A percentile compares a stretch with the other conserved stretches of the same genome.
These are phyloP conservation scores for Dothidotthia symphoricarpi DNA, from an alignment of 2,329 filamentous ascomycete genomes.

Conservation along the genomic window DNA sequence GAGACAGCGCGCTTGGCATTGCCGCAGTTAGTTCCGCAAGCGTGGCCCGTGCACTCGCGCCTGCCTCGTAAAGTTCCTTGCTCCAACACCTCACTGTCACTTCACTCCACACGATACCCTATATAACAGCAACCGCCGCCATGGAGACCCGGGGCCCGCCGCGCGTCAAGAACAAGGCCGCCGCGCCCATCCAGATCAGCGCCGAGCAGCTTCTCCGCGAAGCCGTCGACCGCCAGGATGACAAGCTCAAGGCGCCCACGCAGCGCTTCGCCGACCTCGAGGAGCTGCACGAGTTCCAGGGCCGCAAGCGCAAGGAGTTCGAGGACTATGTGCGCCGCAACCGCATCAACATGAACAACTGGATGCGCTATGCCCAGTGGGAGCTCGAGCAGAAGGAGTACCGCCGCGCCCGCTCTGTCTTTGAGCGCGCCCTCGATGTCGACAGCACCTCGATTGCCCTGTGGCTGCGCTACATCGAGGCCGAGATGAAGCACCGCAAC, in stretches of 20 bases:
- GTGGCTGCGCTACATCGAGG: slow-evolving; percentile 92
- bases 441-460: slow-evolving; percentile 81
- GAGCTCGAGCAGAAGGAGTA: slow-evolving; percentile 98
- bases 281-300: slow-evolving; percentile 96
- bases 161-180: slow-evolving; percentile 97
- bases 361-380: slow-evolving; percentile 97
- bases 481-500: slow-evolving; percentile 74
- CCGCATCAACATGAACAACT: slow-evolving; percentile 95
- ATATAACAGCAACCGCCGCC: slow-evolving; percentile 29
- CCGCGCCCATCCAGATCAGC: slow-evolving; percentile 79
- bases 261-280: slow-evolving; percentile 95
- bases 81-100: not conserved
- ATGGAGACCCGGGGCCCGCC: slow-evolving; percentile 95
- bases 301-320: slow-evolving; percentile 91
- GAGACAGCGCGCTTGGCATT: slow-evolving; percentile 7
- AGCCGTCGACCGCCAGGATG: slow-evolving; percentile 94
- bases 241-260: slow-evolving; percentile 80
- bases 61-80: slow-evolving; percentile 2
- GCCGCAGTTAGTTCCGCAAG: too few species aligned
- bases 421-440: slow-evolving; percentile 90
- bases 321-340: slow-evolving; percentile 98
- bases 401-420: slow-evolving; percentile 83
- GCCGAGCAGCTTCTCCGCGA: slow-evolving; percentile 96
- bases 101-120: not conserved
- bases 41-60: slow-evolving; percentile 6